Evolutionary conservation across 495 filamentous ascomycete genomes (phyloP).

Genomic region (Wilcoxina mikolae): DNA sequence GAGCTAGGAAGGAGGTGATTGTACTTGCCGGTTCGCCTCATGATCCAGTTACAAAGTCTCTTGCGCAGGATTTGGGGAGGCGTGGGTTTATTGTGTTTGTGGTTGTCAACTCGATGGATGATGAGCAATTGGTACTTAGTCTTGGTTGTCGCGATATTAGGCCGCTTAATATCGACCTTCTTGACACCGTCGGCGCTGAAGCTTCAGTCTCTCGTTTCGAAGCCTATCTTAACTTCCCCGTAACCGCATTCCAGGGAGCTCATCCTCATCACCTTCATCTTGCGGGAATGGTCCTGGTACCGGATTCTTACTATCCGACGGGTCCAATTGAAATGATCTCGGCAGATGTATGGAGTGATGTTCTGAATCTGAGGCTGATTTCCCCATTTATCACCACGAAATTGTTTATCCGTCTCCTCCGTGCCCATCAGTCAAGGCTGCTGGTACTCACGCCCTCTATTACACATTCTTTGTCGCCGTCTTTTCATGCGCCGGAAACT

Average conservation of each 20-base stretch:
- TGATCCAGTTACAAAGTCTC: constrained; percentile 62
- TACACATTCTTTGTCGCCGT: constrained; percentile 63
- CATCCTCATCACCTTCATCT: constrained; percentile 60
- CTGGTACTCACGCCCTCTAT: constrained; percentile 74
- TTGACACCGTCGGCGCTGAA: constrained; percentile 42
- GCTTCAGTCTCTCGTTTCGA: constrained; percentile 50
- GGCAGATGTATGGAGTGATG: constrained; percentile 68
- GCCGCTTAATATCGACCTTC: constrained; percentile 68
- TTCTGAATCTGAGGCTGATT: constrained; percentile 79
- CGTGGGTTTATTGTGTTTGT: constrained; percentile 89
- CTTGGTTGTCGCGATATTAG: constrained; percentile 58
- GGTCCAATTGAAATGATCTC: constrained; percentile 71
- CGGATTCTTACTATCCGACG: constrained; percentile 52
- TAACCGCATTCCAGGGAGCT: constrained; percentile 54
- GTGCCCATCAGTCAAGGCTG: constrained; percentile 50
- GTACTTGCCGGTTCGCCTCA: constrained; percentile 67
- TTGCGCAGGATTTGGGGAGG: constrained; percentile 73
- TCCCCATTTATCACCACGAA: constrained; percentile 79
- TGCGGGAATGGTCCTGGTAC: constrained; percentile 63
- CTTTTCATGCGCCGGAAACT: constrained; percentile 73
- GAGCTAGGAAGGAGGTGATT: constrained; percentile 78
- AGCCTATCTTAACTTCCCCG: constrained; percentile 52
- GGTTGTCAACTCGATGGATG: constrained; percentile 60
- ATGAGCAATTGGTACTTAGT: constrained; percentile 67
- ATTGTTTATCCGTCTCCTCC: constrained; percentile 75